Evolutionary conservation across 2,329 filamentous ascomycete species (phyloP), one percentile per base, ranked within the genome.

Genomic region (Microdochium nivale): DNA sequence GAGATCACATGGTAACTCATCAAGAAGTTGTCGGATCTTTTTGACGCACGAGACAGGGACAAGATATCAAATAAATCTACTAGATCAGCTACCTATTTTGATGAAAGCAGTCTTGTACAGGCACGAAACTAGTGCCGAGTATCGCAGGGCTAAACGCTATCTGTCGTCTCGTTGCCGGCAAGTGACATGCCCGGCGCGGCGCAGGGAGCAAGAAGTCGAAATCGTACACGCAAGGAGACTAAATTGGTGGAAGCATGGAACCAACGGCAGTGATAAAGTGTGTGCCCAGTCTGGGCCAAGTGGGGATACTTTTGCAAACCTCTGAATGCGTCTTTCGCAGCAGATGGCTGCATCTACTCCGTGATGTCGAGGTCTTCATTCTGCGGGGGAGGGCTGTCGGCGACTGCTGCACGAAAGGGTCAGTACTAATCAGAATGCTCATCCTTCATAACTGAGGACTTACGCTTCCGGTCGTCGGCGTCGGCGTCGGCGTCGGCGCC

Each of bases 311-410:
- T 44, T 44, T 44, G 40, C 40, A 21, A 44, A 44, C 40, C 40
- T 44, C 40, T 7, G 19, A 44, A 44, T 11, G 23, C 16, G 40
- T 19, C n/a, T n/a, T n/a, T 8, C 40, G 9, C 16, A 23, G 16
- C 13, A 13, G 40, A 21, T 44, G 16, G 19, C 19, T 44, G 21
- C n/a, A 5, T 44, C 62, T 75, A 85, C 74, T 97, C 94, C 64
- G 91, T 92, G 65, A 94, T 91, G 70, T 99, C 94, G 67, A 97
- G 81, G 66, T 99, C 94, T 69, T 99, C 94, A 65, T 96, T 90
- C 61, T 84, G 86, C 57, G 88, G 85, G 56, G 88, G 83, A 59
- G 89, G 87, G 62, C 88, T 89, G 60, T 95, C 90, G 62, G 86
- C 74, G 66, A 80, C 76, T 77, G 55, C 76, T 77, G 55, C 33